Base-by-base conservation (phyloP, 1,139 yeast genomes). In the Geotrichum fermentans region DNA sequence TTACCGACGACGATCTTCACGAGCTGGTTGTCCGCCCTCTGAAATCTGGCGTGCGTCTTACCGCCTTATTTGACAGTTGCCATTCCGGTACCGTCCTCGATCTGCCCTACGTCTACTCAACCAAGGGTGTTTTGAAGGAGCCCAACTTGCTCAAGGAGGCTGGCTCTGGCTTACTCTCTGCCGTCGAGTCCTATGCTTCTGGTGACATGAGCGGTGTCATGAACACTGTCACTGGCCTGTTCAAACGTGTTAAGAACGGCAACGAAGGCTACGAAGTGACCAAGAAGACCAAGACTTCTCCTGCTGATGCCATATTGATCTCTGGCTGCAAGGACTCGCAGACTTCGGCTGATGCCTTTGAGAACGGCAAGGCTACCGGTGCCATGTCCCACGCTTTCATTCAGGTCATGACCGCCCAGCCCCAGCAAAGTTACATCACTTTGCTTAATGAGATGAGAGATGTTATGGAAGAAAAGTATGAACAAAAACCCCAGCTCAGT, bases 361-460 rank as follows among this genome's bases (percentile, higher is more conserved):
- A 84, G 62, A 80, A 79, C 45, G 95, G 96, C 22, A 70, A 69
- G 39, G 80, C 85, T 39, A 88, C 96, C 0, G 97, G 97, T 52
- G 97, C 97, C 20, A 87, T 90, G 95, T 84, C 95, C 45, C 88
- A 83, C 75, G 85, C 97, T 0, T 89, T 90, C 62, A 78, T 88
- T 53, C 75, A 77, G 55, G 94, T 85, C 21, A 71, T 90, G 72
- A 65, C 73, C 32, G 73, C 74, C 51, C 77, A 79, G 61, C 86
- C 90, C 4, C 75, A 80, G 59, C 96, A 89, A 70, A 74, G 84
- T 28, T 90, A 84, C 64, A 66, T 88, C 58, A 78, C 90, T 13
- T 73, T 90, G 58, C 73, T 90, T 66, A 88, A 88, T 67, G 82
- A 83, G 58, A 83, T 88, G 83, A 77, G 97, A 65, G 66, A 73